Base-by-base conservation (phyloP, 768 basidiomycete genomes). In the Leccinum disarticulatum region DNA sequence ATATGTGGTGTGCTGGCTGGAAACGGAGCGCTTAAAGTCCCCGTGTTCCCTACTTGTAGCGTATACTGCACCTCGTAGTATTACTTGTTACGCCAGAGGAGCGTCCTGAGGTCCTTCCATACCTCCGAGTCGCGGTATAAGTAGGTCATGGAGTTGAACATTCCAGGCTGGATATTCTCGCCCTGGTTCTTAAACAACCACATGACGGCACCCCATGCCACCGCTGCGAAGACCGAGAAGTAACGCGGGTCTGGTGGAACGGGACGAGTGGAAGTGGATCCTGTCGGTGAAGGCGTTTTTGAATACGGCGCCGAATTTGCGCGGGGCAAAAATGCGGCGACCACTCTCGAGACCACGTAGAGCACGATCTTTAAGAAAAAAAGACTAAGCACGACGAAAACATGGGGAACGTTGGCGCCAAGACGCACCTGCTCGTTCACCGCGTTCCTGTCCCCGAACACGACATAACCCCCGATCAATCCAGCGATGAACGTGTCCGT, bases 141-240 rank as follows among this genome's bases (percentile, higher is more conserved):
- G 74, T 98, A 99, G 58, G 82, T 84, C 95, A 97, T 98, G 17
- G 90, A 91, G 77, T 85, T 92, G 79, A 93, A 94, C 93, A 98
- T 93, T 58, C 95, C 97, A 17, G 93, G 92, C 68, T 98, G 95
- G 61, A 99, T 86, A n/a, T 87, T 87, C 76, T 98, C 89, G 52
- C 91, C 86, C 22, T 85, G 81, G 73, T 97, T 81, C 68, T 87
- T 81, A 82, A 95, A 98, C 61, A 97, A 77, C 84, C 90, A 99
- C 96, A 99, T 98, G 50, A 98, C 95, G 8, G 89, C 83, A 48
- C 93, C 97, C 97, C 97, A 98, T 33, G 88, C 83, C 14, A 98
- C 65, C 0, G 95, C 92, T 3, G 95, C 91, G 61, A 95, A 94
- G 49, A 91, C 69, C 1, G 90, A 85, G 75, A 98, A 99, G 71